A percentile compares a stretch with the other conserved stretches of the same genome.
Evolutionary conservation across 2,329 filamentous ascomycete genomes (phyloP).

Genomic region (Fusarium hostae): DNA sequence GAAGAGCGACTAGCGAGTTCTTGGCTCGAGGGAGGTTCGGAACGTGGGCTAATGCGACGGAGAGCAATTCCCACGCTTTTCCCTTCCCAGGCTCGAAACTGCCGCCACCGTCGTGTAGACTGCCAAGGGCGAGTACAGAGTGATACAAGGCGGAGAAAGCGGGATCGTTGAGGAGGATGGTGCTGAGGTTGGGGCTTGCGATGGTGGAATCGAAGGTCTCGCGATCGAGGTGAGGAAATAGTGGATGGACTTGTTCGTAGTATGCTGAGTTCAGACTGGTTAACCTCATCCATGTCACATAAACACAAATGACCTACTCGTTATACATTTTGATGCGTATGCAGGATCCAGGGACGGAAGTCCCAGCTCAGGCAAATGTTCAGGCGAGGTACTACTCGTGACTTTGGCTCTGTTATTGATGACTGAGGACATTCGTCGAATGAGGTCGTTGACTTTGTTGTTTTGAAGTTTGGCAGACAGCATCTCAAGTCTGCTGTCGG

Average conservation of each 20-base stretch:
- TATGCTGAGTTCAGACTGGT: slow-evolving; percentile 14
- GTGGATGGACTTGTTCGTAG: slow-evolving; percentile 37
- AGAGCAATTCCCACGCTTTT: slow-evolving; percentile 35
- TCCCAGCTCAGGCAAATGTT: not conserved
- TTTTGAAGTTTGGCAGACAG: slow-evolving; percentile 36
- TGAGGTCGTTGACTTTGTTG: slow-evolving; percentile 36
- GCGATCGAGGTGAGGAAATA: slow-evolving; percentile 33
- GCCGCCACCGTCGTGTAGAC: slow-evolving; percentile 26
- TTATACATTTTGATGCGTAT: slow-evolving; percentile 18
- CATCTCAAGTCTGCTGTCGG: slow-evolving; percentile 32
- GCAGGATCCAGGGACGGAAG: not conserved
- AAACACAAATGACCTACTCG: not conserved
- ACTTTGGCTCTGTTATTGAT: slow-evolving; percentile 30
- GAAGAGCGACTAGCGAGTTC: slow-evolving; percentile 25
- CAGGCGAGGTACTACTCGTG: slow-evolving; percentile 23
- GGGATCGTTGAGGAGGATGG: slow-evolving; percentile 1
- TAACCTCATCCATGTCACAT: fast-evolving
- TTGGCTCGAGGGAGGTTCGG: slow-evolving; percentile 10
- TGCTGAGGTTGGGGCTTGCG: not conserved
- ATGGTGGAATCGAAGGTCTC: slow-evolving; percentile 16
- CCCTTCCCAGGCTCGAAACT: slow-evolving; percentile 40
- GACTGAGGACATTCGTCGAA: slow-evolving; percentile 31
- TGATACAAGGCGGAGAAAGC: slow-evolving; percentile 36
- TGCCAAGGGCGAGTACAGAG: slow-evolving; percentile 33
- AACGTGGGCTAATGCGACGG: slow-evolving; percentile 18